phyloP scores from a whole-genome alignment of 1,284 basidiomycete species.

The Schizophyllum amplum region DNA sequence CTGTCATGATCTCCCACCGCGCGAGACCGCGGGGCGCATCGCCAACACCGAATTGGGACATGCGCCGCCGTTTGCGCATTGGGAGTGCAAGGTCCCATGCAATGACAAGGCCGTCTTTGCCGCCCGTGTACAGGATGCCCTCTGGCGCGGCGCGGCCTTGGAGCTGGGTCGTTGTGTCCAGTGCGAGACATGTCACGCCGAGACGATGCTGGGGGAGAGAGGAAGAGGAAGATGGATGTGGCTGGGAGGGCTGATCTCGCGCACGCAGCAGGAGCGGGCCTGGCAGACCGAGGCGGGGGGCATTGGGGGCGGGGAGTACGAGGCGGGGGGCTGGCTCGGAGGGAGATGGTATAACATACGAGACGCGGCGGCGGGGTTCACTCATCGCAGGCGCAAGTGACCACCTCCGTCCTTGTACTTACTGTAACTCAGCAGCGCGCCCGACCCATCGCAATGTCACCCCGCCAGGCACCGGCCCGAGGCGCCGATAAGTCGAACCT shows the following conservation, averaged over 20 bases:
- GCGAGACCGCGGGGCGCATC: constrained; percentile 24
- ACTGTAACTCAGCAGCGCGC: not conserved
- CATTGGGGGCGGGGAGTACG: constrained; percentile 59
- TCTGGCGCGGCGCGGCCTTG: constrained; percentile 55
- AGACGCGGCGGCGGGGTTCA: constrained; percentile 49
- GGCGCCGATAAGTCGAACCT: no score
- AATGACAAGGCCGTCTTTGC: constrained; percentile 86
- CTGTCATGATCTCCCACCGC: constrained; percentile 71
- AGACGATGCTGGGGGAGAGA: constrained; percentile 78
- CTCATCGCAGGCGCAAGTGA: not conserved
- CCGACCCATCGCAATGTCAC: not conserved
- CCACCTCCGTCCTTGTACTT: not conserved
- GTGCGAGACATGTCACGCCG: constrained; percentile 76
- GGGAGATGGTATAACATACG: constrained; percentile 81
- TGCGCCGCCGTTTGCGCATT: constrained; percentile 32
- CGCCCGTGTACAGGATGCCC: constrained; percentile 92
- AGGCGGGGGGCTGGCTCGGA: constrained; percentile 55
- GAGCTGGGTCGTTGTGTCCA: constrained; percentile 79
- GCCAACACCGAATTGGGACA: constrained; percentile 7
- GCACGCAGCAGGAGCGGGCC: constrained; percentile 56
- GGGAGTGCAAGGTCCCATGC: constrained; percentile 85
- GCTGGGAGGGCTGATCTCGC: constrained; percentile 11
- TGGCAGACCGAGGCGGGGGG: constrained; percentile 52
- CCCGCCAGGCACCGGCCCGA: not conserved
- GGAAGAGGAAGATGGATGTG: constrained; percentile 17